These are phyloP conservation scores for Nothophytophthora sp. DNA, from an alignment of 352 stramenopile genomes.

Conservation along the genomic window DNA sequence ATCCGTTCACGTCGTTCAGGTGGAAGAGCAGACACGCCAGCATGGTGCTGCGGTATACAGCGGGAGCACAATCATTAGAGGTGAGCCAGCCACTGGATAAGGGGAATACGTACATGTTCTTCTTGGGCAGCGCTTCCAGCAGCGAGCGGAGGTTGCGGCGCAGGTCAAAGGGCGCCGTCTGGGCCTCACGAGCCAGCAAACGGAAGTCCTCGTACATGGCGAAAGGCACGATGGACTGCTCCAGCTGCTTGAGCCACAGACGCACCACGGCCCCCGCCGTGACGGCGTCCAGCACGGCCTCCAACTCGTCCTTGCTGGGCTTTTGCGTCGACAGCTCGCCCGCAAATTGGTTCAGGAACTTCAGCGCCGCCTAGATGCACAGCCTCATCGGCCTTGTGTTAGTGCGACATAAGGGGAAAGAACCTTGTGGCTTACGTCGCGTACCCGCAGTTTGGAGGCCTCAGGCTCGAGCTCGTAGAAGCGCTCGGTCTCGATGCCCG, in stretches of 20 bases:
- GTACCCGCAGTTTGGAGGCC: slow-evolving; percentile 57
- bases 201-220: slow-evolving; percentile 66
- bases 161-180: slow-evolving; percentile 51
- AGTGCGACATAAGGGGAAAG: no score
- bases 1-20: slow-evolving; percentile 81
- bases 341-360: slow-evolving; percentile 70
- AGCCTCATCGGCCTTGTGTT: neutral
- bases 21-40: slow-evolving; percentile 79
- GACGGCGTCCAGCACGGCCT: slow-evolving; percentile 52
- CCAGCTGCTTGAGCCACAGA: slow-evolving; percentile 65
- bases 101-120: slow-evolving; percentile 55
- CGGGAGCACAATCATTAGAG: slow-evolving; percentile 8
- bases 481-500: slow-evolving; percentile 69
- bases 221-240: slow-evolving; percentile 66
- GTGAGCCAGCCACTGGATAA: neutral
- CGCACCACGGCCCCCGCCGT: slow-evolving; percentile 65
- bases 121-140: slow-evolving; percentile 54
- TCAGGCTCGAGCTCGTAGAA: slow-evolving; percentile 74
- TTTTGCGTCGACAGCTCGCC: slow-evolving; percentile 31
- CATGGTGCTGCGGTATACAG: slow-evolving; percentile 39
- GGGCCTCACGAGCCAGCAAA: slow-evolving; percentile 39
- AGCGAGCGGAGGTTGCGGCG: slow-evolving; percentile 59
- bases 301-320: slow-evolving; percentile 62
- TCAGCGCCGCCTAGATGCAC: slow-evolving; percentile 26
- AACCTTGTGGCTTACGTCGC: no score